phyloP scores from a whole-genome alignment of 257 asterid species.

The Petrea volubilis region DNA sequence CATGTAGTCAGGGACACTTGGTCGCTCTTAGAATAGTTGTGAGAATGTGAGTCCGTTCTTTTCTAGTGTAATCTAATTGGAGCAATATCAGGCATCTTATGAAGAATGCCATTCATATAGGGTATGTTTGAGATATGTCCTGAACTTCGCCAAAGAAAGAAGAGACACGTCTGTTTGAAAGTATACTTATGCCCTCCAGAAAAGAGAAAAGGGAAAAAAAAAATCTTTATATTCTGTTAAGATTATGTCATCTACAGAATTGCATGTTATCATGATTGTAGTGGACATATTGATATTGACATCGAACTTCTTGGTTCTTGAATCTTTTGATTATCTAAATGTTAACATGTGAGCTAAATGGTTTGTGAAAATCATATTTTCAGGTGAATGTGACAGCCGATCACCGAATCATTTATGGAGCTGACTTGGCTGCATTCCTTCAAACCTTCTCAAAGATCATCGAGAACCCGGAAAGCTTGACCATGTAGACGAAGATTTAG shows the following conservation, averaged over 20 bases:
- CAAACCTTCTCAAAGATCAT: conserved; percentile 74
- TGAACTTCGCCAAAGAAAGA: neutral
- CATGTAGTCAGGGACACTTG: neutral
- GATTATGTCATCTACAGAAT: neutral
- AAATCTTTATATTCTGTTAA: neutral
- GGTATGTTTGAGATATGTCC: neutral
- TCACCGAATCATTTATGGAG: conserved; percentile 80
- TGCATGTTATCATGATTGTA: neutral
- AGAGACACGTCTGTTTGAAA: neutral
- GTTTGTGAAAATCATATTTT: conserved; percentile 3
- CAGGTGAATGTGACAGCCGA: conserved; percentile 94
- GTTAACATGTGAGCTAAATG: neutral
- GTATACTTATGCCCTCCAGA: neutral
- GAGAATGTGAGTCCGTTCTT: neutral
- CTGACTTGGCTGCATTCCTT: conserved; percentile 85
- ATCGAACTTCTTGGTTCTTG: neutral
- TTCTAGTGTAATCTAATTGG: neutral
- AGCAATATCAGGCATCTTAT: neutral
- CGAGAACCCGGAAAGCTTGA: conserved; percentile 76
- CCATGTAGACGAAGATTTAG: conserved; percentile 49
- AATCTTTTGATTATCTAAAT: neutral
- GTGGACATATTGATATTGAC: neutral
- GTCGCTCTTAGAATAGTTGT: neutral
- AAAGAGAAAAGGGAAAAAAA: no score
- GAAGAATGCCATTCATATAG: neutral